A percentile compares a stretch with the other conserved stretches of the same genome.
phyloP scores from a whole-genome alignment of 2,329 filamentous ascomycete species.

The Clathrospora elynae region DNA sequence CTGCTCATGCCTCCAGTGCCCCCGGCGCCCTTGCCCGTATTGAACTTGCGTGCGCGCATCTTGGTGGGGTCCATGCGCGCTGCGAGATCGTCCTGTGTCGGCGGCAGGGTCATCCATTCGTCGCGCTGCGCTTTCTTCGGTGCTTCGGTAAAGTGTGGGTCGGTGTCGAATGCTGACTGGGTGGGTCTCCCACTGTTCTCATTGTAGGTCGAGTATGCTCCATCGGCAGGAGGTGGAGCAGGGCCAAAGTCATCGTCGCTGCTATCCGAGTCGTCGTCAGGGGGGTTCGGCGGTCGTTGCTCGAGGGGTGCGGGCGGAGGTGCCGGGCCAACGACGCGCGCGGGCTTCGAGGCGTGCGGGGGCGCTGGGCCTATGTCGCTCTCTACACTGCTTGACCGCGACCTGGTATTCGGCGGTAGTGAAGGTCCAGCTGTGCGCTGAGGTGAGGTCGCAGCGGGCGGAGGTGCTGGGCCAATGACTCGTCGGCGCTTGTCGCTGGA shows the following conservation, averaged over 20 bases:
- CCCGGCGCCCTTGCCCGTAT: slow-evolving; percentile 67
- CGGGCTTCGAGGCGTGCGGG: slow-evolving; percentile 51
- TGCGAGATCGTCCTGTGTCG: slow-evolving; percentile 56
- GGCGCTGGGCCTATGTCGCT: slow-evolving; percentile 42
- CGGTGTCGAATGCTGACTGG: slow-evolving; percentile 42
- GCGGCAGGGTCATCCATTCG: slow-evolving; percentile 64
- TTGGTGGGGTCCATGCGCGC: slow-evolving; percentile 81
- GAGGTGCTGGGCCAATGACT: slow-evolving; percentile 61
- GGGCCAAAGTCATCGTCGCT: slow-evolving; percentile 55
- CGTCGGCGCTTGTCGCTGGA: slow-evolving; percentile 57
- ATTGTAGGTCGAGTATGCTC: slow-evolving; percentile 20
- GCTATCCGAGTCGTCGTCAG: slow-evolving; percentile 44
- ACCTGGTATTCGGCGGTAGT: slow-evolving; percentile 52
- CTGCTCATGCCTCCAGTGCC: slow-evolving; percentile 57
- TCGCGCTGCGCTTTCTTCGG: slow-evolving; percentile 68
- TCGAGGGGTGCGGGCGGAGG: slow-evolving; percentile 58
- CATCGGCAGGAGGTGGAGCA: slow-evolving; percentile 47
- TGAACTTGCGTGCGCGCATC: slow-evolving; percentile 80
- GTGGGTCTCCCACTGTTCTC: slow-evolving; percentile 10
- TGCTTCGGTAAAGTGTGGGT: slow-evolving; percentile 37
- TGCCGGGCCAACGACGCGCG: slow-evolving; percentile 58
- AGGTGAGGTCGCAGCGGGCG: slow-evolving; percentile 47
- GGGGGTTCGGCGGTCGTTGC: slow-evolving; percentile 51
- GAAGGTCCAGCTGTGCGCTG: slow-evolving; percentile 58
- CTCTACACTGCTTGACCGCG: slow-evolving; percentile 33